Base-by-base conservation (phyloP, 2,329 filamentous ascomycete species). In the Curvularia lunata region DNA sequence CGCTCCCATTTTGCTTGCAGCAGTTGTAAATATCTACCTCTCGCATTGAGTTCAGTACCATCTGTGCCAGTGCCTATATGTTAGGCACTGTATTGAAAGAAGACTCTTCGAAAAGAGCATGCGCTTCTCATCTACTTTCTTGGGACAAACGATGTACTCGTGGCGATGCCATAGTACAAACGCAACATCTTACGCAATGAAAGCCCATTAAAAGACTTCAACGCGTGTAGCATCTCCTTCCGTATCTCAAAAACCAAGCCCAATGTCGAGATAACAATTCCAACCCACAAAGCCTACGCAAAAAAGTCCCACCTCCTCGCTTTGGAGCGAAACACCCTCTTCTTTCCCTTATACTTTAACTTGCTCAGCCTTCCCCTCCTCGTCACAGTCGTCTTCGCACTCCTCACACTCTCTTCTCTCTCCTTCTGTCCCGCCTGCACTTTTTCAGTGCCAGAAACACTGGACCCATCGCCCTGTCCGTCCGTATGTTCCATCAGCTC, bases 371-470 rank as follows among this genome's bases (percentile, higher is more conserved):
- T 47, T 27, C 43, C 27, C n/a, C 81, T 96, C 41, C 28, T 30
- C 12, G 28, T 30, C 28, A 30, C 28, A 10, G 28, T 4, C 12
- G 28, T 30, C 28, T 12, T 30, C 28, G 6, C 28, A 30, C 28
- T 30, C 7, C 10, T 30, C 28, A 30, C 2, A 30, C 28, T 30
- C 10, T 96, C 64, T 91, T 91, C 19, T 94, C 96, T 72, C 88
- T 96, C 54, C 85, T 97, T 28, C 92, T 92, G 21, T 4, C 10
- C 19, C 2, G 12, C 40, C 12, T 23, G 19, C 25, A 27, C 25
- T 23, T 3, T 5, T 19, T 13, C 19, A 19, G 5, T 41, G 40
- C 21, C 21, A 9, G 40, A 16, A n/a, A 25, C 12, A 13, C 10
- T 13, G 10, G 16, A 19, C 5, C 19, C 21, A 3, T 23, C 12